phyloP scores from a whole-genome alignment of 768 basidiomycete species.

The Sistotremastrum suecicum region DNA sequence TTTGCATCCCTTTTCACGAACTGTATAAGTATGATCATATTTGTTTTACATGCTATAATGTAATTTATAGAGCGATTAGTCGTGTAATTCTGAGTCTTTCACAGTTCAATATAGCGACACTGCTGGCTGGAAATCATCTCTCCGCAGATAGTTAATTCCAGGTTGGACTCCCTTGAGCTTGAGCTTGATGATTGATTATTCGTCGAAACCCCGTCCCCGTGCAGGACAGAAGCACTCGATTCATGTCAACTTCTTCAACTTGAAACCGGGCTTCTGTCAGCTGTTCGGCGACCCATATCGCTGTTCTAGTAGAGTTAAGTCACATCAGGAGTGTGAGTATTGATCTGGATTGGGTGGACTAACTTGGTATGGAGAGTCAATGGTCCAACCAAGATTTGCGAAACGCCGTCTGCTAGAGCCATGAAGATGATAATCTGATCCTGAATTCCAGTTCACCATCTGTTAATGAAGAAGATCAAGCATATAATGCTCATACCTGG shows the following conservation, averaged over 20 bases:
- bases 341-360: constrained; percentile 5
- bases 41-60: constrained; percentile 9
- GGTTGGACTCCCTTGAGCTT: too few relatives aligned
- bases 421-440: constrained; percentile 73
- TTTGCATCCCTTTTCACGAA: constrained; percentile 2
- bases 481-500: constrained; percentile 26
- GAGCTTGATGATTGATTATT: too few relatives aligned
- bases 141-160: too few relatives aligned
- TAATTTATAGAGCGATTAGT: background rate
- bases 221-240: constrained; percentile 37
- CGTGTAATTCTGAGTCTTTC: constrained; percentile 4
- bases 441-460: constrained; percentile 20
- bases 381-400: constrained; percentile 40
- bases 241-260: constrained; percentile 28
- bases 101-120: constrained; percentile 1
- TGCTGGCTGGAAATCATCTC: too few relatives aligned
- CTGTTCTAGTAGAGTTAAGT: constrained; percentile 25
- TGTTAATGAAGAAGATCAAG: background rate
- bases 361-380: constrained; percentile 58
- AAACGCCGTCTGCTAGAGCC: constrained; percentile 54
- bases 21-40: constrained; percentile 1
- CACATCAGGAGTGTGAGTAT: background rate
- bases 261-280: constrained; percentile 55
- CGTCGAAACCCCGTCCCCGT: constrained; percentile 48
- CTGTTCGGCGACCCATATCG: constrained; percentile 59